These are phyloP conservation scores for Suillus alpinus DNA, from an alignment of 768 basidiomycete species.

Conservation along the genomic window DNA sequence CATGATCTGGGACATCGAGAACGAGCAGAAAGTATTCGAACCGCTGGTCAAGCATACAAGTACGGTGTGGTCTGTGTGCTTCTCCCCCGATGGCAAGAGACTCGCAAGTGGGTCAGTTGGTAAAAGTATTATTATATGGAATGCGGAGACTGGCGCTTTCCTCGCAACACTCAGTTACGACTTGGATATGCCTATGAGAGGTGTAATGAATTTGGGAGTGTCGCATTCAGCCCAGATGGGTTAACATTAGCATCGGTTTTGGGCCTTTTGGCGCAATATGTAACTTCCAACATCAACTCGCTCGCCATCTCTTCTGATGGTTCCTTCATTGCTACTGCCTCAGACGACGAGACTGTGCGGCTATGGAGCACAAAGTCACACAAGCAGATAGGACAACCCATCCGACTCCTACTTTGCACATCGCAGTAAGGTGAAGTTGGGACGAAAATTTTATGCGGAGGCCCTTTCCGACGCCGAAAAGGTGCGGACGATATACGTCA, in stretches of 20 bases:
- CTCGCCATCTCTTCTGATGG: constrained; percentile 53
- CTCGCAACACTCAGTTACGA: no score
- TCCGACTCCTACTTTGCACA: not conserved
- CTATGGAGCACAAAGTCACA: constrained; percentile 53
- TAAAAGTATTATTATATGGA: not conserved
- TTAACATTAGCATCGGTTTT: not conserved
- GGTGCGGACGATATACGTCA: not conserved
- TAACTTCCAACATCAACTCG: not conserved
- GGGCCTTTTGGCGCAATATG: no score
- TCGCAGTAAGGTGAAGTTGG: not conserved
- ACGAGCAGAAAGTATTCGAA: constrained; percentile 16
- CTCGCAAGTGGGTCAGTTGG: not conserved
- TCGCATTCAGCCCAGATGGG: not conserved
- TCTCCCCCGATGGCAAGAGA: constrained; percentile 2
- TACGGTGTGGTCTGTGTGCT: constrained; percentile 16
- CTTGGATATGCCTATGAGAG: no score
- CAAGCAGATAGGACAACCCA: not conserved
- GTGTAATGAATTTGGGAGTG: no score
- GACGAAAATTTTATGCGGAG: not conserved
- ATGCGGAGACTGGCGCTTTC: constrained; percentile 7
- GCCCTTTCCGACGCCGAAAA: not conserved
- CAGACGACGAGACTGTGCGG: constrained; percentile 79
- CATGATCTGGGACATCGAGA: constrained; percentile 24
- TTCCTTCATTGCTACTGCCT: constrained; percentile 76
- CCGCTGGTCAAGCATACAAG: constrained; percentile 26